A percentile compares a stretch with the other conserved stretches of the same genome.
These are phyloP conservation scores for Ganoderma lingzhi DNA, from an alignment of 1,284 basidiomycete genomes.

Conservation along the genomic window DNA sequence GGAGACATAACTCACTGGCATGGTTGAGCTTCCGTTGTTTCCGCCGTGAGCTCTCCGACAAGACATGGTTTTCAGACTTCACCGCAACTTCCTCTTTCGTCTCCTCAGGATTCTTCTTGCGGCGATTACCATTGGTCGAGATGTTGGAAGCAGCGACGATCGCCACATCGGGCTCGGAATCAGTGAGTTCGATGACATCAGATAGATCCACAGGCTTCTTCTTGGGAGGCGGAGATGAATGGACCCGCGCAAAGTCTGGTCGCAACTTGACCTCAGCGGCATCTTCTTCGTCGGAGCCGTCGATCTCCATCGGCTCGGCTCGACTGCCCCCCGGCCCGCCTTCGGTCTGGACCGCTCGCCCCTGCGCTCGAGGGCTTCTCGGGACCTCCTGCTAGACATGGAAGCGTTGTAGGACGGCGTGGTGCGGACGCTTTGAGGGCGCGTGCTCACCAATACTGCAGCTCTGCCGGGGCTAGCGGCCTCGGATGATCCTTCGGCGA, in stretches of 20 bases:
- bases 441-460: background rate
- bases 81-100: background rate
- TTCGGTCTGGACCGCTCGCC: background rate
- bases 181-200: constrained; percentile 10
- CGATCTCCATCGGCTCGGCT: constrained; percentile 3
- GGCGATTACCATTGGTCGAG: background rate
- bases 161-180: constrained; percentile 2
- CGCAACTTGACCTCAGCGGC: background rate
- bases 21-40: constrained; percentile 5
- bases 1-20: background rate
- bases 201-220: constrained; percentile 2
- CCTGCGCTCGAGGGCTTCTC: background rate
- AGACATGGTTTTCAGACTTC: background rate
- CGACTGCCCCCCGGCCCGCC: background rate
- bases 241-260: background rate
- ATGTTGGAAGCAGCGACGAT: background rate
- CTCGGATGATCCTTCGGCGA: background rate
- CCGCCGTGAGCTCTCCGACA: background rate
- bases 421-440: background rate
- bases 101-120: background rate
- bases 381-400: background rate
- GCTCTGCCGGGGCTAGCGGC: background rate
- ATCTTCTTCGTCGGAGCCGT: background rate
- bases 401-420: background rate
- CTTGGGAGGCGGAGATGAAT: background rate